Conservation (phyloP, 257 asterid species). For the Penstemon davidsonii region DNA sequence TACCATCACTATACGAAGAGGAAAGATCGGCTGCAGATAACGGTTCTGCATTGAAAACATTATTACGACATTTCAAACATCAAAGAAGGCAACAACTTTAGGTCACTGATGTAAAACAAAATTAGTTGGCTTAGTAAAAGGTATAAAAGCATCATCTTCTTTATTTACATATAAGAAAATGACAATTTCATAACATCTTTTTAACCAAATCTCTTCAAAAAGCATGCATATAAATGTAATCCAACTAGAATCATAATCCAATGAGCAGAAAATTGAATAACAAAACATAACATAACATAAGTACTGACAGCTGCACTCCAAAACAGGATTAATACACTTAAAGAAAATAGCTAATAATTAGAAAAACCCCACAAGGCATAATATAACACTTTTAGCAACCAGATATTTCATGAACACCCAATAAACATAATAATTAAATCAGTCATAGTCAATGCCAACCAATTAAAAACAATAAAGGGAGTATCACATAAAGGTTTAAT, state of each 20-base stretch:
- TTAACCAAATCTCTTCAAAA: not conserved
- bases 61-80: not conserved
- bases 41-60: conserved; percentile 61
- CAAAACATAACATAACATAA: conserved; percentile 3
- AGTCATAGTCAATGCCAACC: conserved; percentile 21
- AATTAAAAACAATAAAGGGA: conserved; percentile 15
- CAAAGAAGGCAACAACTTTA: not conserved
- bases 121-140: not conserved
- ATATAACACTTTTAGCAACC: conserved; percentile 5
- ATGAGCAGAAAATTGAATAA: conserved; percentile 2
- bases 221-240: conserved; percentile 1
- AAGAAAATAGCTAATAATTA: conserved; percentile 3
- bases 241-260: not conserved
- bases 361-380: conserved; percentile 14
- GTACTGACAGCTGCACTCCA: not conserved
- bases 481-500: no score
- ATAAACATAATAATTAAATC: not conserved
- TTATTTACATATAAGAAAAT: not conserved
- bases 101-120: not conserved
- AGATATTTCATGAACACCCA: conserved; percentile 17
- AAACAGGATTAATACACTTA: not conserved
- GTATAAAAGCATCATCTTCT: not conserved
- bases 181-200: not conserved
- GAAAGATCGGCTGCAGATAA: conserved; percentile 55
- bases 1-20: conserved; percentile 44